Percentiles rank a stretch among this genome's conserved stretches.
Evolutionary conservation across 2,329 filamentous ascomycete species (phyloP).

Genomic region (Zymoseptoria pseudotritici): DNA sequence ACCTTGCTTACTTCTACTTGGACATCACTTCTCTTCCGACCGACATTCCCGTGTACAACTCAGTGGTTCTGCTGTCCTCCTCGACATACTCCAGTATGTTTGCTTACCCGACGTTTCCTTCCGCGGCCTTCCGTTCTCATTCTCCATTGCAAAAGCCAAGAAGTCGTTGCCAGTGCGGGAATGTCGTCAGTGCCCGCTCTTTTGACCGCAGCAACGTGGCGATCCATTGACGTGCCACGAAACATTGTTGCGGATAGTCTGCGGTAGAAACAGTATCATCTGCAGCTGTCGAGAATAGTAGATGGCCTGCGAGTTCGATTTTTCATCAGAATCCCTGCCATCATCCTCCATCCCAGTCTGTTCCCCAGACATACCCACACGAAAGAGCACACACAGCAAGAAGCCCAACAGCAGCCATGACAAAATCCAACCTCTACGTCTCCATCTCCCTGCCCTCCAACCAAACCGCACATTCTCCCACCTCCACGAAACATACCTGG

Average conservation of each 20-base stretch:
- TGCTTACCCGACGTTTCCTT: background rate
- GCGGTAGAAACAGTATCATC: too few relatives aligned
- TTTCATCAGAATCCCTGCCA: too few relatives aligned
- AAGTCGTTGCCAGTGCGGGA: background rate
- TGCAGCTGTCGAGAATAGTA: too few relatives aligned
- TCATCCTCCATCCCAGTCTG: too few relatives aligned
- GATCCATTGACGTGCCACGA: background rate
- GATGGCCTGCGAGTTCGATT: too few relatives aligned
- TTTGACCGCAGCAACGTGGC: background rate
- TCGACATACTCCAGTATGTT: background rate
- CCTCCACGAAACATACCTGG: slow-evolving; percentile 3
- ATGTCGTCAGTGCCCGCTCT: background rate
- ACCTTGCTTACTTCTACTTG: background rate
- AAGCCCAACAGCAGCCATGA: background rate
- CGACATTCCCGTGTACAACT: background rate
- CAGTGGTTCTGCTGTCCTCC: background rate
- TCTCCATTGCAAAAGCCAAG: background rate
- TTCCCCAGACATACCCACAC: too few relatives aligned
- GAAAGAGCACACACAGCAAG: too few relatives aligned
- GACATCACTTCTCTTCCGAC: background rate
- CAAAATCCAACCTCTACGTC: slow-evolving; percentile 9
- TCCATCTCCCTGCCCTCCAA: slow-evolving; percentile 2
- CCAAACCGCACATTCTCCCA: background rate
- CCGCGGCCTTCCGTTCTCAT: background rate
- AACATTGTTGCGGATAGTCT: too few relatives aligned